phyloP scores from a whole-genome alignment of 192 early-diverging fungal genomes.

The Jimgerdemannia lactiflua region DNA sequence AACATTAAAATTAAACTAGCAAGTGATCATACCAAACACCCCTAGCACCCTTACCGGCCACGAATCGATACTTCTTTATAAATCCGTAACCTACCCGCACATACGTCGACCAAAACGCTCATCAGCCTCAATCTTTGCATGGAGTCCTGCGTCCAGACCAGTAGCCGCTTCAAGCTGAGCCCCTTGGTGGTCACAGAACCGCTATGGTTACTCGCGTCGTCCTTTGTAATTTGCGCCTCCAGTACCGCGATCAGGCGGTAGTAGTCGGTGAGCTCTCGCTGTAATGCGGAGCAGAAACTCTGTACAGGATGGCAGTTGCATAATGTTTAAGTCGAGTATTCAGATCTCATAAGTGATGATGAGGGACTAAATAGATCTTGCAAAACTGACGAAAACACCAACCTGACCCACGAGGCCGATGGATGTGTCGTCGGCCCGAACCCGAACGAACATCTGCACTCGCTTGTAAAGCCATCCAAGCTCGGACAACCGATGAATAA shows the following conservation, averaged over 20 bases:
- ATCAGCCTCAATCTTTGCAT: conserved; percentile 75
- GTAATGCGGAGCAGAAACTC: conserved; percentile 80
- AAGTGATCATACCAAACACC: too few relatives aligned
- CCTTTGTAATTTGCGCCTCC: conserved; percentile 70
- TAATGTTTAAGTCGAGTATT: too few relatives aligned
- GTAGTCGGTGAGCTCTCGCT: conserved; percentile 80
- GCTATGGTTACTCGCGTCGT: neutral
- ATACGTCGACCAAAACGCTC: conserved; percentile 63
- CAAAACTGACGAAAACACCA: neutral
- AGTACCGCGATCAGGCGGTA: conserved; percentile 83
- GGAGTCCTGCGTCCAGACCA: conserved; percentile 84
- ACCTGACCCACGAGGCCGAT: conserved; percentile 62
- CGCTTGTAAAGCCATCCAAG: conserved; percentile 76
- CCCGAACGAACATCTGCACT: conserved; percentile 55
- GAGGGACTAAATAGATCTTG: neutral
- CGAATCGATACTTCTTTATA: neutral
- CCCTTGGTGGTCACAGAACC: conserved; percentile 45
- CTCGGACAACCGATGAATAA: conserved; percentile 68
- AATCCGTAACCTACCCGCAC: conserved; percentile 35
- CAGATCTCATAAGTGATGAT: too few relatives aligned
- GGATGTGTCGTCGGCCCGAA: conserved; percentile 35
- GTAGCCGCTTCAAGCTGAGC: conserved; percentile 78
- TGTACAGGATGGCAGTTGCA: conserved; percentile 22
- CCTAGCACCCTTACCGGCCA: too few relatives aligned
- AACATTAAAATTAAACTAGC: too few relatives aligned